Conservation (phyloP, 371 early-diverging fungal genomes). For the Lichtheimia corymbifera region DNA sequence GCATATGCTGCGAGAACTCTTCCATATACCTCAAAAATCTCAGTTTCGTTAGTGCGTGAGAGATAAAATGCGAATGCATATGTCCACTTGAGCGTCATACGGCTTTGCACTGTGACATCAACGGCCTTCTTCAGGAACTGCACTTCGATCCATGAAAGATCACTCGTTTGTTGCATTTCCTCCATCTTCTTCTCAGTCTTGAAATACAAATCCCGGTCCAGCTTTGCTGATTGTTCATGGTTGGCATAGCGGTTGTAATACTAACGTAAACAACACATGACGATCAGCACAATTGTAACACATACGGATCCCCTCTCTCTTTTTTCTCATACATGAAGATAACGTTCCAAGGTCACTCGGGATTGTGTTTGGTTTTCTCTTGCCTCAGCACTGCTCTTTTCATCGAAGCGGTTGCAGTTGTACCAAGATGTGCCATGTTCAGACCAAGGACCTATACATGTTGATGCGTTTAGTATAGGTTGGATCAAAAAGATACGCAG, state of each 20-base stretch:
- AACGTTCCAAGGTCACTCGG: conserved; percentile 88
- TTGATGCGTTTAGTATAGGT: background rate
- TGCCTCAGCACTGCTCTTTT: conserved; percentile 78
- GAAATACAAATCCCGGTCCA: conserved; percentile 83
- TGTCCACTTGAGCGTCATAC: conserved; percentile 94
- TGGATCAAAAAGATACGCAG: conserved; percentile 28
- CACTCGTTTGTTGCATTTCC: conserved; percentile 86
- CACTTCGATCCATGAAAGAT: conserved; percentile 97
- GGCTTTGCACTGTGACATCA: conserved; percentile 83
- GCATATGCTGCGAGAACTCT: background rate
- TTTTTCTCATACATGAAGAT: conserved; percentile 76
- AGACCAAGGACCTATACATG: conserved; percentile 81
- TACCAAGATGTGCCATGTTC: conserved; percentile 92
- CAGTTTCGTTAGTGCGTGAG: conserved; percentile 80
- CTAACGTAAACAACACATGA: conserved; percentile 31
- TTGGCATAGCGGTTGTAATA: conserved; percentile 97
- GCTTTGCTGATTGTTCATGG: conserved; percentile 92
- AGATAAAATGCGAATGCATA: conserved; percentile 96
- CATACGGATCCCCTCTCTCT: too few species aligned
- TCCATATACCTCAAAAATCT: conserved; percentile 78
- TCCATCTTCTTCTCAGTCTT: conserved; percentile 96
- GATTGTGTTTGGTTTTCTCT: conserved; percentile 84
- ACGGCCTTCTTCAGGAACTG: conserved; percentile 94
- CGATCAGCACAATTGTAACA: background rate
- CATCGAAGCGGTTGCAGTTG: conserved; percentile 94